Evolutionary conservation across 2,329 filamentous ascomycete species (phyloP).

Genomic region (Colletotrichum simmondsii): DNA sequence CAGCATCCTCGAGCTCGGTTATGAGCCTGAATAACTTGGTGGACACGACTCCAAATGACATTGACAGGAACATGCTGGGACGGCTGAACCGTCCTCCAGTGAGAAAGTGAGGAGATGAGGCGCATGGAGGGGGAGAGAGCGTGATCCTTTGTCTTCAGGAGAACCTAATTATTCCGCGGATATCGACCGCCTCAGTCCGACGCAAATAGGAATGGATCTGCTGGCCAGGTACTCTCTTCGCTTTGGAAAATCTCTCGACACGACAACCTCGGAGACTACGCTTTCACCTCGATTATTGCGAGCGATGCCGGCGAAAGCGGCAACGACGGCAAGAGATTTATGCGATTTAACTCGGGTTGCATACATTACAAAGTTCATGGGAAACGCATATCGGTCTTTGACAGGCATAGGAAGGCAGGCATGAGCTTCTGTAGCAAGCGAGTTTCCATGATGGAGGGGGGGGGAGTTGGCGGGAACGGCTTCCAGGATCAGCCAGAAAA

Average conservation of each 20-base stretch:
- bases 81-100: slow-evolving; percentile 52
- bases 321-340: background rate
- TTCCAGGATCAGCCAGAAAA: background rate
- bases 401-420: background rate
- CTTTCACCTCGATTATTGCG: background rate
- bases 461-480: background rate
- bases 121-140: background rate
- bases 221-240: slow-evolving; percentile 32
- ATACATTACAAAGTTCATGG: slow-evolving; percentile 5
- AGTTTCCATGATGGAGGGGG: background rate
- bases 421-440: slow-evolving; percentile 13
- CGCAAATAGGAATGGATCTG: slow-evolving; percentile 20
- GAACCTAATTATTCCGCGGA: slow-evolving; percentile 16
- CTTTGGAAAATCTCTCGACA: background rate
- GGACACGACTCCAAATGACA: slow-evolving; percentile 56
- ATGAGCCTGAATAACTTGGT: slow-evolving; percentile 66
- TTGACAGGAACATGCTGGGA: slow-evolving; percentile 66
- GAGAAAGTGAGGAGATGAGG: slow-evolving; percentile 36
- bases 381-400: slow-evolving; percentile 7
- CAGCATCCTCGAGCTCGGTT: slow-evolving; percentile 47
- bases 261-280: background rate
- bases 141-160: background rate
- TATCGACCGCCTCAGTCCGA: slow-evolving; percentile 6
- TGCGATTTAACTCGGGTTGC: slow-evolving; percentile 5
- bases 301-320: background rate